Percentiles rank a stretch among this genome's conserved stretches.
These are phyloP conservation scores for Talaromyces marneffei DNA, from an alignment of 2,329 filamentous ascomycete species.

Conservation along the genomic window DNA sequence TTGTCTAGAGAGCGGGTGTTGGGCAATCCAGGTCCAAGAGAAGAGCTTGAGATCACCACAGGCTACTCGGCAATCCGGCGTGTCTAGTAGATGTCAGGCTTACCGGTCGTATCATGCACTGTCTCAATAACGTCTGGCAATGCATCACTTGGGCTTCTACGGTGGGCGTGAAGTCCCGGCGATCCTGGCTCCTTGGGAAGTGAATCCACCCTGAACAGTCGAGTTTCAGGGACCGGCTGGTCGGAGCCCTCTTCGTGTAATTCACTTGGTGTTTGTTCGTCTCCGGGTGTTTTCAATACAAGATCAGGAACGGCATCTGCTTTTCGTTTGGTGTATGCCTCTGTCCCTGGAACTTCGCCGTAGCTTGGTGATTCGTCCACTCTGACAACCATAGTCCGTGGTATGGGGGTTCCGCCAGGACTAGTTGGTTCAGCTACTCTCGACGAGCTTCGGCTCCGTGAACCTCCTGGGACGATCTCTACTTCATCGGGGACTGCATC, in stretches of 20 bases:
- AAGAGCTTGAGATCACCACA: slow-evolving; percentile 7
- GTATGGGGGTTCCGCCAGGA: slow-evolving; percentile 50
- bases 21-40: slow-evolving; percentile 26
- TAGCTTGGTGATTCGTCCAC: slow-evolving; percentile 54
- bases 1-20: slow-evolving; percentile 43
- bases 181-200: slow-evolving; percentile 28
- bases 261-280: slow-evolving; percentile 23
- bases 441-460: slow-evolving; percentile 37
- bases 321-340: slow-evolving; percentile 50
- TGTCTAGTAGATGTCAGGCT: slow-evolving; percentile 33
- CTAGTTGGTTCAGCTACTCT: slow-evolving; percentile 38
- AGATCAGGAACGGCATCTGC: slow-evolving; percentile 57
- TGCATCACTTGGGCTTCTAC: slow-evolving; percentile 38
- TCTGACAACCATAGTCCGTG: slow-evolving; percentile 57
- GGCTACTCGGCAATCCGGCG: slow-evolving; percentile 28
- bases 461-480: slow-evolving; percentile 49
- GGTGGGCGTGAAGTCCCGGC: slow-evolving; percentile 33
- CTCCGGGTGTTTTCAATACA: slow-evolving; percentile 45
- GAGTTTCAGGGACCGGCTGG: slow-evolving; percentile 38
- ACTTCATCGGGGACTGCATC: slow-evolving; percentile 61
- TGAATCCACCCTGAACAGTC: slow-evolving; percentile 41
- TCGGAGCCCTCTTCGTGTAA: slow-evolving; percentile 19
- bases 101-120: slow-evolving; percentile 51
- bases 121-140: slow-evolving; percentile 39
- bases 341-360: slow-evolving; percentile 58